These are phyloP conservation scores for Gracilaria domingensis DNA, from an alignment of 23 red algal genomes.

Conservation along the genomic window DNA sequence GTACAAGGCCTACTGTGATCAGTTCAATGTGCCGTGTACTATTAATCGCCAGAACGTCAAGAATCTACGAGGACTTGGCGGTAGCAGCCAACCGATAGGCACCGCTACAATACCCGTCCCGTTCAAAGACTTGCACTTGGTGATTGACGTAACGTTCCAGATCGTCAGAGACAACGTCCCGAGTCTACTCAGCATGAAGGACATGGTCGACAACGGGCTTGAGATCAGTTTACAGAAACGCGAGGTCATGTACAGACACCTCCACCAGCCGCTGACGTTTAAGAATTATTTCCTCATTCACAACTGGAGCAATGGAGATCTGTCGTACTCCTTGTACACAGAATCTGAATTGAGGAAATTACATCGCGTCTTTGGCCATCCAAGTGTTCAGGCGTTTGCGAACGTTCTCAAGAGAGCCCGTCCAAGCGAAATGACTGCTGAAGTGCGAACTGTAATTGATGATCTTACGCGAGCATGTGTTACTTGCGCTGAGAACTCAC, in stretches of 20 bases:
- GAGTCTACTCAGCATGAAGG: not conserved
- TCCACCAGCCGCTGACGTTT: not conserved
- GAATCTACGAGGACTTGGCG: not conserved
- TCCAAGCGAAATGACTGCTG: not conserved
- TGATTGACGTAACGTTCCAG: constrained; percentile 41
- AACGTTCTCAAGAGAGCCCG: too few species aligned
- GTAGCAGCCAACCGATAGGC: constrained; percentile 10
- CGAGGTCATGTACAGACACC: not conserved
- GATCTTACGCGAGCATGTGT: not conserved
- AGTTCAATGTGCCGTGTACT: constrained; percentile 15
- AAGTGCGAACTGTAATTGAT: not conserved
- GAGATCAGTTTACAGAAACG: too few species aligned
- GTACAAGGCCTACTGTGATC: constrained; percentile 14
- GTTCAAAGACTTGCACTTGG: constrained; percentile 34
- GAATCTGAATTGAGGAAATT: constrained; percentile 50
- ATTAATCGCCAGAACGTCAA: not conserved
- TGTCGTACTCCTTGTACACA: constrained; percentile 24
- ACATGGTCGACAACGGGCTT: too few species aligned
- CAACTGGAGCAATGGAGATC: constrained; percentile 6
- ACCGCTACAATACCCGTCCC: constrained; percentile 30
- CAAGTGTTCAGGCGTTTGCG: constrained; percentile 16
- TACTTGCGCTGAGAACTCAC: not conserved
- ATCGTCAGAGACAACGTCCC: constrained; percentile 13
- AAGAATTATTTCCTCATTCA: constrained; percentile 49
- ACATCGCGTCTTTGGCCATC: constrained; percentile 49